Base-by-base conservation (phyloP, 208 protist genomes). In the Balamuthia mandrillaris region DNA sequence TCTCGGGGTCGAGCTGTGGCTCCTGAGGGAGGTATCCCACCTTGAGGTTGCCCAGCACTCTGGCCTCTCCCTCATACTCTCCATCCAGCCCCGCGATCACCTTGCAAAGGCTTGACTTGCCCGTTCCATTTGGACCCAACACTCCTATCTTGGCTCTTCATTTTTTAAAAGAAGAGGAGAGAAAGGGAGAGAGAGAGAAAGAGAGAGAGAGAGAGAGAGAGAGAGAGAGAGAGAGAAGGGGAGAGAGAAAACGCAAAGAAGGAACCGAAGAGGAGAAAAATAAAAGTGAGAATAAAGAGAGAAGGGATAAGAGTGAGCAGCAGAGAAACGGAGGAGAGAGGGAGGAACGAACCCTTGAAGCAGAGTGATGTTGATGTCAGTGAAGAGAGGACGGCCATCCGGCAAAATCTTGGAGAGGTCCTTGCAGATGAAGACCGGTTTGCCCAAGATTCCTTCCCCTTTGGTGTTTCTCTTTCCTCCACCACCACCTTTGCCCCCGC, bases 71-170 rank as follows among this genome's bases (percentile, higher is more conserved):
- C 18, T 90, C 88, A 54, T 79, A 86, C 0, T 92, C 85, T 6
- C 42, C 83, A 45, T 92, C 90, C 10, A 72, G 58, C 14, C 87
- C 84, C 14, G 78, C 70, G 27, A 88, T 56, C 29, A 87, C 86
- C 21, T 77, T 85, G 79, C 90, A 58, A 21, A 91, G 68, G 5
- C 85, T 77, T 41, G 87, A 88, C 70, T 91, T 91, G 41, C 89
- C 89, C 44, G 35, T 29, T 75, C 87, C 83, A 47, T 88, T 88
- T 0, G 45, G 27, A 33, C 88, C 88, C 1, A 90, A 37, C 9
- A 90, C 61, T 6, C 88, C 88, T 60, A 90, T 79, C 52, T 90
- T 90, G 27, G 85, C 39, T 21, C 86, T 42, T n/a, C n/a, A n/a
- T n/a, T n/a, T n/a, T n/a, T n/a, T n/a, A n/a, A n/a, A n/a, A n/a